Percentiles rank a stretch among this genome's conserved stretches.
These are phyloP conservation scores for Cardiosporidium cionae DNA, from an alignment of 169 alveolate genomes.

Conservation along the genomic window DNA sequence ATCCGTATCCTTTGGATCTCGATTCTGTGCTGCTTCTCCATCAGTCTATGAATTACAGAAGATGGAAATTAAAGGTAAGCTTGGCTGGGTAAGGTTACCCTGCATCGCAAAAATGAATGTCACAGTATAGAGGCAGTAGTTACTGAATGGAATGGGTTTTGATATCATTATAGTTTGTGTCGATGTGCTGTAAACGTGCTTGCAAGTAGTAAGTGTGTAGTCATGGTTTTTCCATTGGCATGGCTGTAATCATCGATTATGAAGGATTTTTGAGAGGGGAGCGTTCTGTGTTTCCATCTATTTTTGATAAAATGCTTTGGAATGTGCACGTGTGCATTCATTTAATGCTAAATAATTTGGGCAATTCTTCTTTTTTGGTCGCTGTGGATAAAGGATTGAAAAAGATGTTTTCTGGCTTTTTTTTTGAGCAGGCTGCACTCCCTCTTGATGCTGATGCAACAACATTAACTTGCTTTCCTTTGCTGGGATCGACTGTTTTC, in stretches of 20 bases:
- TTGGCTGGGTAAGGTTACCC: background rate
- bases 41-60: background rate
- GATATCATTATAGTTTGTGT: background rate
- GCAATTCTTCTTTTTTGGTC: too few species aligned
- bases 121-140: background rate
- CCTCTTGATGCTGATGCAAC: background rate
- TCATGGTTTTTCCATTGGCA: background rate
- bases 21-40: background rate
- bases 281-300: too few species aligned
- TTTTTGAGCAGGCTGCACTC: background rate
- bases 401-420: too few species aligned
- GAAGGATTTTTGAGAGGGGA: too few species aligned
- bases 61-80: constrained; percentile 12
- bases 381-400: too few species aligned
- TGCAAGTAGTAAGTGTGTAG: background rate
- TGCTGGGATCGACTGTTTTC: background rate
- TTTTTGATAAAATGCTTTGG: too few species aligned
- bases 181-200: background rate
- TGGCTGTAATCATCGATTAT: background rate
- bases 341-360: too few species aligned
- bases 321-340: too few species aligned
- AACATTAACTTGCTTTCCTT: background rate
- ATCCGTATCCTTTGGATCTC: background rate
- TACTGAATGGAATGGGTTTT: background rate
- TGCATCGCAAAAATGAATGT: background rate